Evolutionary conservation across 768 basidiomycete species (phyloP), one percentile per base, ranked within the genome.

Genomic region (Steccherinum ochraceum): DNA sequence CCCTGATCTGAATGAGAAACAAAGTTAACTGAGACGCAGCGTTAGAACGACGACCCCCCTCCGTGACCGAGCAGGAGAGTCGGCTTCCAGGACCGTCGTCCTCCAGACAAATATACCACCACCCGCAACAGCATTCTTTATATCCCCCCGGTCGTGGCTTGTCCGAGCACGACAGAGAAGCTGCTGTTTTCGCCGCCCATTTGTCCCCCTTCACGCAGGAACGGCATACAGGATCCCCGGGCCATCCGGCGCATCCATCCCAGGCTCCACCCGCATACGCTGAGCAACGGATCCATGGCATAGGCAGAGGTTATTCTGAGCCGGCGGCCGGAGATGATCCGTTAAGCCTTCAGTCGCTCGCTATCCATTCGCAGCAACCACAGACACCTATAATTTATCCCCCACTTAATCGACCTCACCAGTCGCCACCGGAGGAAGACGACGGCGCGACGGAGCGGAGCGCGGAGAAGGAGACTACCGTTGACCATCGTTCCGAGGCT

Each of bases 341-440:
- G 7, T 35, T 35, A 51, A 45, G 41, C 41, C 26, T 35, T 21
- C 27, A 41, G 46, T 47, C 43, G 46, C 19, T 45, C 5, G 48
- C 27, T 23, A 26, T 23, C 18, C 46, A 35, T 7, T 35, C 30
- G 7, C 30, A 35, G 30, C 46, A 35, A 16, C 16, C 30, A 7
- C 30, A 35, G 30, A 7, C 30, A 16, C 16, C 30, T 35, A 7
- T 35, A 7, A 35, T 7, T 35, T 35, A 35, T 35, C 7, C 30
- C 7, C 30, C 30, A 7, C 16, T 16, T 7, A 35, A 35, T 35
- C n/a, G n/a, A n/a, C 30, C 30, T 7, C 16, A 7, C 7, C 30
- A 35, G 16, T 35, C 30, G 7, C 30, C 7, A 16, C 7, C 7
- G 7, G 30, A 35, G 30, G 41, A 18, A 23, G 41, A 18, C 5